Base-by-base conservation (phyloP, 352 stramenopile species). In the Pythium brachiatum region DNA sequence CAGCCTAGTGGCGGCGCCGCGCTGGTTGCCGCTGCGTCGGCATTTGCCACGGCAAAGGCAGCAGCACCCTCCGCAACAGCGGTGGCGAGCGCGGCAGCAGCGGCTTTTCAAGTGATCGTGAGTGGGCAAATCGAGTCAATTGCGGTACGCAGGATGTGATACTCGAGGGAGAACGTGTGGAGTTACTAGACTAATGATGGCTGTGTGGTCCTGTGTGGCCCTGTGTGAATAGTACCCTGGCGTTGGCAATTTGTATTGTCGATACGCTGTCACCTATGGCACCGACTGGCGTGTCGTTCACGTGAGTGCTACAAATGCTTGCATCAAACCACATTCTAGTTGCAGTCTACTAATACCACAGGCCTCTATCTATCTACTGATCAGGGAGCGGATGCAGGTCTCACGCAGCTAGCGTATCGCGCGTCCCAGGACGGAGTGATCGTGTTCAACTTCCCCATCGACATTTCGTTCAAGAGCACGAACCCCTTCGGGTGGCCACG, bases 391-490 rank as follows among this genome's bases (percentile, higher is more conserved):
- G 88, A 95, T 31, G 83, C 84, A 18, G 90, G 90, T 8, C 73
- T 98, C 53, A 96, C 88, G 5, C 91, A 97, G 63, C 92, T 97
- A 29, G 87, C 85, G 31, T 90, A 93, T 52, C 60, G 73, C 26
- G 73, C 62, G 9, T 73, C 73, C 11, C 60, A 82, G 38, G 68
- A 90, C 51, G 76, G 79, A 16, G 71, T 64, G 9, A 91, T 98
- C 38, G 78, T 98, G 46, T 96, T 97, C 74, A 98, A 98, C 58
- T 98, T 98, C 66, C 96, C 96, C 3, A 90, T 99, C 44, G 93
- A 98, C 64, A 85, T 98, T 12, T 93, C 93, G n/a, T 98, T 98
- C 76, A 96, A 94, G 72, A 95, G 83, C 36, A 98, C 94, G 0
- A 98, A 98, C 62, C 86, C 92, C 8, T 97, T 94, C 62, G 96